Evolutionary conservation across 2,329 filamentous ascomycete genomes (phyloP).

Genomic region (Alternaria viburni): DNA sequence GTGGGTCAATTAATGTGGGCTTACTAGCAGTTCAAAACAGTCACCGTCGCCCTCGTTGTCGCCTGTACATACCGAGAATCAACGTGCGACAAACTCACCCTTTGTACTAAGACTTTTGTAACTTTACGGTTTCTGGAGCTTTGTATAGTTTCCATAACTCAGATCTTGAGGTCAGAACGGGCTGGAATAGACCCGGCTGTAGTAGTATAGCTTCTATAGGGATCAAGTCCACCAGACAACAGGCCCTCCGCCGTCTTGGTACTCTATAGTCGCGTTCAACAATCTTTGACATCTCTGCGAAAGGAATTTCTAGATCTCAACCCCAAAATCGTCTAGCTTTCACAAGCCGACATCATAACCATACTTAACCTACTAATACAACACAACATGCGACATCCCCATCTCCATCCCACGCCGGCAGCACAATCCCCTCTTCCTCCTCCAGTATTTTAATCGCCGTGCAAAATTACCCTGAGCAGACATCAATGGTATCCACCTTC

Average conservation of each 20-base stretch:
- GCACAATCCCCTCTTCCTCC: not conserved
- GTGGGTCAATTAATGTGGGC: not conserved
- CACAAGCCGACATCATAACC: not conserved
- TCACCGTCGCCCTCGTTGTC: not conserved
- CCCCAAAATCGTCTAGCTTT: not conserved
- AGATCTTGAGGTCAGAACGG: not conserved
- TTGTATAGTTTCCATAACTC: not conserved
- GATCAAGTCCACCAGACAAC: not conserved
- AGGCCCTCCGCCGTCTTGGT: not conserved
- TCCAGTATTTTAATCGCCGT: not conserved
- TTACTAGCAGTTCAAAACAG: not conserved
- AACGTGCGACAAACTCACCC: not conserved
- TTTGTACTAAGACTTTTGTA: not conserved
- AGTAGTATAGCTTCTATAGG: not conserved
- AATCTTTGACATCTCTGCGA: not conserved
- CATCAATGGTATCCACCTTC: no score
- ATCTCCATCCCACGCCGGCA: not conserved
- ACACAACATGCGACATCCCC: not conserved
- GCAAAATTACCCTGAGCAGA: accelerated
- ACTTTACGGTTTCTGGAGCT: not conserved
- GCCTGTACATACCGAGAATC: not conserved
- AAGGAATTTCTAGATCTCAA: not conserved
- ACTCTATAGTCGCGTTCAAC: accelerated
- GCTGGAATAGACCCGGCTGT: not conserved
- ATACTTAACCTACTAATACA: accelerated